A percentile compares a stretch with the other conserved stretches of the same genome.
Conservation (phyloP, 2,329 filamentous ascomycete genomes). For the Fusarium illudens region DNA sequence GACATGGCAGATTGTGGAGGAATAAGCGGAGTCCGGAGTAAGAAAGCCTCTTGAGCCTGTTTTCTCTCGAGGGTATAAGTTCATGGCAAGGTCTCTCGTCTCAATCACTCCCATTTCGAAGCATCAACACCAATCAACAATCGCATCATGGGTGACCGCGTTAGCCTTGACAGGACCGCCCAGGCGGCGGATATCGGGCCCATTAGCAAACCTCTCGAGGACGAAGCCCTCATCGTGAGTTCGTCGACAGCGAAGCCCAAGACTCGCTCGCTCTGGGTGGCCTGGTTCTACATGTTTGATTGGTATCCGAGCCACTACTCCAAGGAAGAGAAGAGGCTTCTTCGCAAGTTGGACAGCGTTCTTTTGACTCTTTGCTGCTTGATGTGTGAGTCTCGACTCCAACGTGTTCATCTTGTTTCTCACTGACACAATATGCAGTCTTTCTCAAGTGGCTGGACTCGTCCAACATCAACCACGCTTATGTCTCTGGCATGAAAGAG, state of each 20-base stretch:
- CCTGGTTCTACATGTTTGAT: conserved; percentile 28
- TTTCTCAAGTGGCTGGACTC: conserved; percentile 48
- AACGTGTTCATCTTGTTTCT: too few relatives aligned
- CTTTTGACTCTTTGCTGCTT: too few relatives aligned
- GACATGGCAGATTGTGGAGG: neutral
- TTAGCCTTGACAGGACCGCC: too few relatives aligned
- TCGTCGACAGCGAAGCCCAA: neutral
- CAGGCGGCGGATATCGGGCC: too few relatives aligned
- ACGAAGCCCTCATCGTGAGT: neutral
- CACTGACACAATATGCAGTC: too few relatives aligned
- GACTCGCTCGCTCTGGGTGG: neutral
- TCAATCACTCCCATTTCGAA: too few relatives aligned
- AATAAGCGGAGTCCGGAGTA: neutral
- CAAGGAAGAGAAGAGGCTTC: conserved; percentile 43
- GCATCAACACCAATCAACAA: too few relatives aligned
- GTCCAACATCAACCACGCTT: conserved; percentile 48
- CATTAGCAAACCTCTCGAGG: neutral
- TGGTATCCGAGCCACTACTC: conserved; percentile 47
- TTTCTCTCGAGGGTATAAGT: neutral
- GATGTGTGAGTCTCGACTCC: too few relatives aligned
- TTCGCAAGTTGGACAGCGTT: too few relatives aligned
- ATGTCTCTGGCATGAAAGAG: conserved; percentile 52
- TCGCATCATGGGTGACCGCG: too few relatives aligned
- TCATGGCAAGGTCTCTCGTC: too few relatives aligned
- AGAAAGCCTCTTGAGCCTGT: neutral